A percentile compares a stretch with the other conserved stretches of the same genome.
These are phyloP conservation scores for Triangularia setosa DNA, from an alignment of 2,329 filamentous ascomycete genomes.

Conservation along the genomic window DNA sequence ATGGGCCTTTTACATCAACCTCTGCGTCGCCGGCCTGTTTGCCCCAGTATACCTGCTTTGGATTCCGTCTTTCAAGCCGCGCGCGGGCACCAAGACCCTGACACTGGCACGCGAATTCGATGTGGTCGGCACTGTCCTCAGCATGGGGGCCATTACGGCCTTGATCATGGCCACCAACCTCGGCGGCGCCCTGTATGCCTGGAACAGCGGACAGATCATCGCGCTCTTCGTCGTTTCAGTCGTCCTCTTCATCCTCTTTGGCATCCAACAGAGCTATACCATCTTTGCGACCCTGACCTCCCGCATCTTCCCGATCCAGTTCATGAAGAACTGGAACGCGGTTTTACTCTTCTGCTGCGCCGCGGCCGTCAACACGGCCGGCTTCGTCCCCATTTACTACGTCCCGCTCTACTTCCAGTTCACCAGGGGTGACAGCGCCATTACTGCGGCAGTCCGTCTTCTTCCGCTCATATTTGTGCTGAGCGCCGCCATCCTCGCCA, in stretches of 20 bases:
- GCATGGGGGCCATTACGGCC: slow-evolving; percentile 36
- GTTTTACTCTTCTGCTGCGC: slow-evolving; percentile 38
- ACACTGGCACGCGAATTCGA: slow-evolving; percentile 28
- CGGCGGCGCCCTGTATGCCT: slow-evolving; percentile 46
- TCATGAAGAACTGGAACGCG: slow-evolving; percentile 37
- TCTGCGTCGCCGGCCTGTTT: slow-evolving; percentile 41
- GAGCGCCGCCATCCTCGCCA: slow-evolving; percentile 7
- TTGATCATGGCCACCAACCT: slow-evolving; percentile 49
- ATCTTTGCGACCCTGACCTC: slow-evolving; percentile 37
- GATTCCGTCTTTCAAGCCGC: slow-evolving; percentile 28
- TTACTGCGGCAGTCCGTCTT: slow-evolving; percentile 35
- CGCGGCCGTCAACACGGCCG: slow-evolving; percentile 30
- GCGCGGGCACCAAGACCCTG: slow-evolving; percentile 25
- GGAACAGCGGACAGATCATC: slow-evolving; percentile 43
- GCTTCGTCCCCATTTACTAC: slow-evolving; percentile 41
- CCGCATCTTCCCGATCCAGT: slow-evolving; percentile 45
- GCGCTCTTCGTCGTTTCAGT: slow-evolving; percentile 43
- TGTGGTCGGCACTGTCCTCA: slow-evolving; percentile 41
- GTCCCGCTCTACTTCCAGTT: slow-evolving; percentile 53
- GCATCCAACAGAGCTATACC: slow-evolving; percentile 41
- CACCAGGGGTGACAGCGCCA: slow-evolving; percentile 35
- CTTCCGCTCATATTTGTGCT: slow-evolving; percentile 35
- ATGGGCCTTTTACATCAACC: slow-evolving; percentile 54
- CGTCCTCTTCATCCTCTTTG: slow-evolving; percentile 35
- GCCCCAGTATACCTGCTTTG: slow-evolving; percentile 30